Percentiles rank a stretch among this genome's conserved stretches.
Evolutionary conservation across 176 grass and related monocot genomes (phyloP).

Genomic region (Hordeum marinum): DNA sequence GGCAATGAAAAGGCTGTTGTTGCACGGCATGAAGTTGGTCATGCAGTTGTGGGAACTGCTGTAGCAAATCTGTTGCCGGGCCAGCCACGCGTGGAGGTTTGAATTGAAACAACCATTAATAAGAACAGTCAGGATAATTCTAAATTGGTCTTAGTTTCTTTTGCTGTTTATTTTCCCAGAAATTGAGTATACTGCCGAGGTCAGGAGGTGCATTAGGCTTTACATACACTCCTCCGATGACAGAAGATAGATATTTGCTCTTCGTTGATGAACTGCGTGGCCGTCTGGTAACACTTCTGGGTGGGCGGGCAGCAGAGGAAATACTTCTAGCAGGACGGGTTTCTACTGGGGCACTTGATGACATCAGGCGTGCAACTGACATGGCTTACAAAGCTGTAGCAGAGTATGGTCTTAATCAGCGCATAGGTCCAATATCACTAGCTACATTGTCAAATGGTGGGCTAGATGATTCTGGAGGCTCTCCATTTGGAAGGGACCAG

Average conservation of each 20-base stretch:
- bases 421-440: conserved; percentile 80
- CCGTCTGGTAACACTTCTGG: conserved; percentile 89
- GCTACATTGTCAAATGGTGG: conserved; percentile 86
- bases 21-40: conserved; percentile 95
- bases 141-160: conserved; percentile 14
- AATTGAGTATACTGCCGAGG: conserved; percentile 96
- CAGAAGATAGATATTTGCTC: conserved; percentile 91
- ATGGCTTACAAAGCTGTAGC: conserved; percentile 99
- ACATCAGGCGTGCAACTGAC: conserved; percentile 92
- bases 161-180: conserved; percentile 36
- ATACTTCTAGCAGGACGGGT: conserved; percentile 74
- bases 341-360: conserved; percentile 97
- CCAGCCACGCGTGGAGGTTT: conserved; percentile 93
- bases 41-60: conserved; percentile 95
- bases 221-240: conserved; percentile 84
- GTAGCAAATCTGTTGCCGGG: conserved; percentile 81
- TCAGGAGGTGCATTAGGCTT: conserved; percentile 96
- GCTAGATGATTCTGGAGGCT: conserved; percentile 80
- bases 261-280: conserved; percentile 95
- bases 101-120: conserved; percentile 25
- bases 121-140: conserved; percentile 8
- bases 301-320: conserved; percentile 92
- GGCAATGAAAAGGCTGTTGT: conserved; percentile 96
- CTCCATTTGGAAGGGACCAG: conserved; percentile 91
- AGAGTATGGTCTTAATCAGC: conserved; percentile 92